Evolutionary conservation across 164 flowering plant species (phyloP).

Genomic region (Dillenia turbinata): DNA sequence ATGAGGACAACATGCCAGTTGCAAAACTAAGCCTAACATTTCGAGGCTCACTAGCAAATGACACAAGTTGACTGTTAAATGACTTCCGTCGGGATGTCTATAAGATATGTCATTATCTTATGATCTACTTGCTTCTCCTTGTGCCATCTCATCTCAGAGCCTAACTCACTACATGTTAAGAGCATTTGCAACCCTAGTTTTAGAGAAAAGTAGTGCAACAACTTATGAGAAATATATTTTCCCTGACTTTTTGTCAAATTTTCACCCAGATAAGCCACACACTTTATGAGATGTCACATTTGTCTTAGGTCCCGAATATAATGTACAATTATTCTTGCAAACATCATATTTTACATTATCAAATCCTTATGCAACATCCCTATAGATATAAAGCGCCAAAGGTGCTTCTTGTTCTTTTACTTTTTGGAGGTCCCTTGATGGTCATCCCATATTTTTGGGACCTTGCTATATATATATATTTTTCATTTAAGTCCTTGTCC

Average conservation of each 20-base stretch:
- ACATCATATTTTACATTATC: slow-evolving; percentile 4
- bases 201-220: slow-evolving; percentile 6
- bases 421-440: no score
- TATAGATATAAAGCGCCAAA: no score
- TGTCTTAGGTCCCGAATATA: neutral
- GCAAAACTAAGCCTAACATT: slow-evolving; percentile 7
- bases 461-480: no score
- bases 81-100: neutral
- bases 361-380: neutral
- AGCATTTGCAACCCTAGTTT: neutral
- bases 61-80: neutral
- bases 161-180: neutral
- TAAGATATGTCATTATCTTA: neutral
- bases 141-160: slow-evolving; percentile 7
- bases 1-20: slow-evolving; percentile 2
- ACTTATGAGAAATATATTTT: neutral
- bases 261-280: neutral
- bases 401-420: no score
- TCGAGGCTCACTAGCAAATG: slow-evolving; percentile 3
- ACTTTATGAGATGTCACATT: neutral
- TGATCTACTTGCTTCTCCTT: neutral
- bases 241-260: neutral
- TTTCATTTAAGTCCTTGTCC: no score
- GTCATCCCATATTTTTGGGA: no score
- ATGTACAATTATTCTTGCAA: slow-evolving; percentile 7